Evolutionary conservation across 2,329 filamentous ascomycete species (phyloP).

Genomic region (Arthrobotrys entomopaga): DNA sequence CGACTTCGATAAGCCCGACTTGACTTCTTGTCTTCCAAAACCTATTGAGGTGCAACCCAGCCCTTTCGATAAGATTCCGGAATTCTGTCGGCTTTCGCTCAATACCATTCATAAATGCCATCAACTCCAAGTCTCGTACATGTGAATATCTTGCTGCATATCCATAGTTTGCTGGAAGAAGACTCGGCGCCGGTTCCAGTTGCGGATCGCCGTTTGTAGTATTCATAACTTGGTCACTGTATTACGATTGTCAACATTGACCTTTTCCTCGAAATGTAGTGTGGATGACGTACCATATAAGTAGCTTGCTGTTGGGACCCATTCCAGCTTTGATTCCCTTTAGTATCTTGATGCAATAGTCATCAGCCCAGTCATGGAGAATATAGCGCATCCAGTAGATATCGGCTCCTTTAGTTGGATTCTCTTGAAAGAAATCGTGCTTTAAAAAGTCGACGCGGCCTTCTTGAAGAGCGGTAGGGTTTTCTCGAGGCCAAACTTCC

Average conservation of each 20-base stretch:
- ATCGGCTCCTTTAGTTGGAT: constrained; percentile 58
- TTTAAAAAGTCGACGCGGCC: constrained; percentile 34
- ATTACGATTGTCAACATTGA: neutral
- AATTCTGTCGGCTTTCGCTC: constrained; percentile 61
- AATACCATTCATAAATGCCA: constrained; percentile 62
- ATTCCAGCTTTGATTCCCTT: constrained; percentile 55
- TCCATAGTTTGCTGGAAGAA: constrained; percentile 61
- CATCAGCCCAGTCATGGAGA: constrained; percentile 59
- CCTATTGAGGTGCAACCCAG: constrained; percentile 60
- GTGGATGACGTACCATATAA: constrained; percentile 50
- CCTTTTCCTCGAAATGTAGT: constrained; percentile 56
- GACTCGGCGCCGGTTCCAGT: constrained; percentile 59
- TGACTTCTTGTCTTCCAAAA: constrained; percentile 61
- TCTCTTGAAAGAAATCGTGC: constrained; percentile 59
- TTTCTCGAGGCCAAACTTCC: constrained; percentile 60
- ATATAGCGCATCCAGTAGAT: constrained; percentile 58
- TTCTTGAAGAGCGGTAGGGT: constrained; percentile 54
- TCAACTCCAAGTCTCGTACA: constrained; percentile 61
- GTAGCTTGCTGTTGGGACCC: constrained; percentile 38
- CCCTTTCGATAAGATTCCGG: constrained; percentile 58
- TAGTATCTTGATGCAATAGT: constrained; percentile 56
- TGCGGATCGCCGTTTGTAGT: constrained; percentile 60
- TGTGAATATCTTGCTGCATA: constrained; percentile 61
- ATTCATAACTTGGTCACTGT: constrained; percentile 62
- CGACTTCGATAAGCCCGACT: constrained; percentile 60